Conservation (phyloP, 1,139 yeast species). For the Suhomyces coccinellae region DNA sequence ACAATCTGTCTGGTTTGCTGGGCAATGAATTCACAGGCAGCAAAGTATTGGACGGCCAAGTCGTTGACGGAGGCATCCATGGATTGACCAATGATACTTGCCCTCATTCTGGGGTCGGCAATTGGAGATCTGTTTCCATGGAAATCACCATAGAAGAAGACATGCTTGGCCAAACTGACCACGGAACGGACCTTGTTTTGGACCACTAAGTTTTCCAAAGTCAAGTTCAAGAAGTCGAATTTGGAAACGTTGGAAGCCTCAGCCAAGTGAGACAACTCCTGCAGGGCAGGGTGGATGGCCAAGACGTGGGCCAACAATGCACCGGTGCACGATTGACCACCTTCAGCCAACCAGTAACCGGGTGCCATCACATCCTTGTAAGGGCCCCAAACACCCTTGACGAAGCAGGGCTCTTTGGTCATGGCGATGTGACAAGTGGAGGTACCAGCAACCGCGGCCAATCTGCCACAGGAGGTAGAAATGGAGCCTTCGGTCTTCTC, state of each 20-base stretch:
- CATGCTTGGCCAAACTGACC: conserved; percentile 76
- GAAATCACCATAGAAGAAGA: conserved; percentile 92
- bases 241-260: conserved; percentile 67
- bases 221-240: conserved; percentile 79
- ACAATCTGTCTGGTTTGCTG: conserved; percentile 96
- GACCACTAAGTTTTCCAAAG: conserved; percentile 65
- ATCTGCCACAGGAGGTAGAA: conserved; percentile 70
- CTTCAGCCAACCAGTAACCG: conserved; percentile 95
- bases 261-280: conserved; percentile 63
- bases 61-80: conserved; percentile 87
- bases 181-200: conserved; percentile 64
- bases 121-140: conserved; percentile 97
- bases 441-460: conserved; percentile 98
- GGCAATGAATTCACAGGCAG: conserved; percentile 95
- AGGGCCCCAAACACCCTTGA: conserved; percentile 98
- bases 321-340: conserved; percentile 97
- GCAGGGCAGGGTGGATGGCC: conserved; percentile 84
- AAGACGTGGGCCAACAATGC: conserved; percentile 90
- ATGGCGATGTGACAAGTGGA: conserved; percentile 94
- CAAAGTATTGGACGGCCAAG: conserved; percentile 81
- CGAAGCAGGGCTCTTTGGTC: conserved; percentile 83
- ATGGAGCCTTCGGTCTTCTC: conserved; percentile 36
- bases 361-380: conserved; percentile 89
- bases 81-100: conserved; percentile 88
- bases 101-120: conserved; percentile 92